phyloP scores from a whole-genome alignment of 2,329 filamentous ascomycete species.

The Hymenoscyphus albidus region DNA sequence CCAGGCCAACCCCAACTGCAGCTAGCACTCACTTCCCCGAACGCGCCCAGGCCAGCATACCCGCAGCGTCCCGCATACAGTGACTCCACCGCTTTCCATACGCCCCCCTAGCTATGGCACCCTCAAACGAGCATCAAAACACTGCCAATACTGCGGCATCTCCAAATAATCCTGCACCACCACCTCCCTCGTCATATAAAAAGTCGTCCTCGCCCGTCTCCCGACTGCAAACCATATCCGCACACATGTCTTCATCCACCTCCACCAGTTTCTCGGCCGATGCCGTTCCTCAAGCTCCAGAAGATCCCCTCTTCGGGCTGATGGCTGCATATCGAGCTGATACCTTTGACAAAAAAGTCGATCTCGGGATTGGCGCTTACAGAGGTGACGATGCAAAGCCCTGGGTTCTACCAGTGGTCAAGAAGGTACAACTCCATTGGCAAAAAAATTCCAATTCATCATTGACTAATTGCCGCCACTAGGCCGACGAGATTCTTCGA shows the following conservation, averaged over 20 bases:
- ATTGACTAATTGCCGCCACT: constrained; percentile 21
- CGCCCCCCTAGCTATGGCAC: neutral
- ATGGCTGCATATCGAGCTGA: constrained; percentile 86
- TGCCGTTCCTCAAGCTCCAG: constrained; percentile 81
- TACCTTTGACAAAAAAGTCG: constrained; percentile 74
- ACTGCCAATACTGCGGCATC: neutral
- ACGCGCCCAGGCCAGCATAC: neutral
- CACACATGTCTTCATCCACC: constrained; percentile 58
- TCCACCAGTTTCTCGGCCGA: constrained; percentile 70
- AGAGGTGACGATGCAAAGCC: constrained; percentile 93
- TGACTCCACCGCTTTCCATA: neutral
- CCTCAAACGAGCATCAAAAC: neutral
- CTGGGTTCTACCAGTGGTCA: constrained; percentile 94
- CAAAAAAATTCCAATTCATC: neutral
- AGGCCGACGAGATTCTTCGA: constrained; percentile 89
- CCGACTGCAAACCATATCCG: constrained; percentile 58
- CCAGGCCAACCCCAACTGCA: neutral
- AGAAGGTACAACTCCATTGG: constrained; percentile 63
- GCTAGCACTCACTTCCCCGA: neutral
- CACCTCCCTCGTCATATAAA: constrained; percentile 5
- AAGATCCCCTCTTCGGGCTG: constrained; percentile 91
- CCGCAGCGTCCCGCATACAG: neutral
- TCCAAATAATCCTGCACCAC: neutral
- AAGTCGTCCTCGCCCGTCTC: constrained; percentile 41
- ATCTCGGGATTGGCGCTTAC: constrained; percentile 90